phyloP scores from a whole-genome alignment of 2,329 filamentous ascomycete genomes.

The Celoporthe dispersa region DNA sequence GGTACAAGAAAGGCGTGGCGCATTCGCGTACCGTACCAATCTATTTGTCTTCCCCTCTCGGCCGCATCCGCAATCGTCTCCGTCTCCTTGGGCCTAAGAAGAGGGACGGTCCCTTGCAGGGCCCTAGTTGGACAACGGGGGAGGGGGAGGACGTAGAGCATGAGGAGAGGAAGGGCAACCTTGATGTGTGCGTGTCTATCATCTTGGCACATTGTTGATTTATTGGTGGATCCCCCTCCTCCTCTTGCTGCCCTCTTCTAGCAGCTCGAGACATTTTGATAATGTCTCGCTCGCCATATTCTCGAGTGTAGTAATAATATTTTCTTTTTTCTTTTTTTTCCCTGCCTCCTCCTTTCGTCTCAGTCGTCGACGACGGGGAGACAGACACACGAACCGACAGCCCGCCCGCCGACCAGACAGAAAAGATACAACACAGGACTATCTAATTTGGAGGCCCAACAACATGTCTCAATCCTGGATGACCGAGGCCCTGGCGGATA shows the following conservation, averaged over 20 bases:
- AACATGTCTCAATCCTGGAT: neutral
- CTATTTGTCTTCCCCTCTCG: neutral
- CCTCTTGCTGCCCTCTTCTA: neutral
- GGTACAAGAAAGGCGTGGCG: neutral
- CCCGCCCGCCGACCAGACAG: neutral
- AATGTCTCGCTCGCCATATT: neutral
- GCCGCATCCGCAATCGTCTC: neutral
- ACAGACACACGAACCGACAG: neutral
- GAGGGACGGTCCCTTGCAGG: neutral
- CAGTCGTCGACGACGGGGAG: neutral
- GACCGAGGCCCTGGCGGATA: neutral
- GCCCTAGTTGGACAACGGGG: neutral
- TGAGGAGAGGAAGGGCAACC: neutral
- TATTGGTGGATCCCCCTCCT: slow-evolving; percentile 3
- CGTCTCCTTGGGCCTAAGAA: too few species aligned
- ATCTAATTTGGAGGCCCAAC: neutral
- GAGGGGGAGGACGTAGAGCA: neutral
- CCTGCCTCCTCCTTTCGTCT: neutral
- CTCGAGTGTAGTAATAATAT: neutral
- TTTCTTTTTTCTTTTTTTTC: neutral
- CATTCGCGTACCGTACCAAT: neutral
- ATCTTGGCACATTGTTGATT: neutral
- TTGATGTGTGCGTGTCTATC: neutral
- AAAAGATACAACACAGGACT: neutral
- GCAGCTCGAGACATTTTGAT: neutral